Base-by-base conservation (phyloP, 371 early-diverging fungal genomes). In the Zopfochytrium polystomum region DNA sequence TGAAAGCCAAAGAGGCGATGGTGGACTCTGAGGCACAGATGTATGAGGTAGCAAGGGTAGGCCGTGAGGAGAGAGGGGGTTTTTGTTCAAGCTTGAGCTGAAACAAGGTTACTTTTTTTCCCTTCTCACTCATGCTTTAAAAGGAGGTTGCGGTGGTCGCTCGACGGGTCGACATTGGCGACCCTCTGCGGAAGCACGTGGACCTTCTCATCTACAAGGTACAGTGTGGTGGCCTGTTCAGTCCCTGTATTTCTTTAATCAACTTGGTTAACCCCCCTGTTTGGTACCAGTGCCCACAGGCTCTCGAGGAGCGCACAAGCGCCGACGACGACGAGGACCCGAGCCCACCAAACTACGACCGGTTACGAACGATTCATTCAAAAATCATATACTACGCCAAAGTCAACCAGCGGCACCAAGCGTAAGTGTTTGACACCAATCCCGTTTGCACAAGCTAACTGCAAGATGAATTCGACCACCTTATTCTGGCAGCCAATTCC, bases 1-100 rank as follows among this genome's bases (percentile, higher is more conserved):
- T 87, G 50, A 70, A 74, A 22, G 67, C 83, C 51, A 90, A 91
- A 62, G 95, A 95, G 65, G 84, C 82, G 55, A 72, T 79, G 33
- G 80, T 86, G 50, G 88, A 89, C 66, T 81, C 88, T 4, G 89
- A 89, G 58, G 71, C 85, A 3, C 89, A 88, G 57, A 78, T 87
- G 25, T 79, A 80, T 34, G 84, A 85, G 11, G 72, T 87, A 15
- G 86, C 85, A 4, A 80, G 85, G 68, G n/a, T n/a, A n/a, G n/a
- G n/a, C n/a, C n/a, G n/a, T n/a, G n/a, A n/a, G n/a, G n/a, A n/a
- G n/a, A n/a, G n/a, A n/a, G n/a, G n/a, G n/a, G n/a, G n/a, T n/a
- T n/a, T n/a, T n/a, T n/a, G n/a, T n/a, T n/a, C n/a, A n/a, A n/a
- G n/a, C n/a, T n/a, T n/a, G n/a, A n/a, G n/a, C n/a, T n/a, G n/a